Conservation (phyloP, 352 stramenopile species). For the Phytopythium litorale region DNA sequence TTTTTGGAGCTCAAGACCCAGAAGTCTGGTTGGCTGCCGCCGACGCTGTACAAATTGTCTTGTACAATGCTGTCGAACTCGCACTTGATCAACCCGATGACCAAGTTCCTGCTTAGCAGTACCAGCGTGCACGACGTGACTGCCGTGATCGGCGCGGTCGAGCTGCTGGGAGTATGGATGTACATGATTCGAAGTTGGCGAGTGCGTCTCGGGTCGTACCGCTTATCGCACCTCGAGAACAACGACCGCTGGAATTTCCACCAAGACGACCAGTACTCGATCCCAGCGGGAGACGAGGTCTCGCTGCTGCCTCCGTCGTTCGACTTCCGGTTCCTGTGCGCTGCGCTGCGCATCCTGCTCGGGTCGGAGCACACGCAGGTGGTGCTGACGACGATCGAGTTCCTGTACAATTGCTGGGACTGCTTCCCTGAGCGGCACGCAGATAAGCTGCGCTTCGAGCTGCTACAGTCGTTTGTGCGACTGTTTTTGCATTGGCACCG, state of each 20-base stretch:
- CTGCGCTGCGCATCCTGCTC: constrained; percentile 76
- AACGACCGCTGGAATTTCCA: constrained; percentile 91
- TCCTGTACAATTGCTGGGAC: constrained; percentile 90
- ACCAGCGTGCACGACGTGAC: constrained; percentile 87
- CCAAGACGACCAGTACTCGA: constrained; percentile 88
- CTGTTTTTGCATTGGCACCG: constrained; percentile 87
- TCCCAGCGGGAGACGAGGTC: constrained; percentile 82
- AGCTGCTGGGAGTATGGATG: constrained; percentile 88
- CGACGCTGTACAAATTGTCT: constrained; percentile 86
- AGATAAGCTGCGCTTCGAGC: constrained; percentile 81
- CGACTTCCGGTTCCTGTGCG: constrained; percentile 83
- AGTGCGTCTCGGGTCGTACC: constrained; percentile 81
- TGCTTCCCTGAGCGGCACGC: constrained; percentile 86
- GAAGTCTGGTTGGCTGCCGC: constrained; percentile 82
- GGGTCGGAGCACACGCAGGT: constrained; percentile 85
- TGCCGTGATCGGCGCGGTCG: constrained; percentile 80
- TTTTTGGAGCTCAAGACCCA: constrained; percentile 88
- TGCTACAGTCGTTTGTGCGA: constrained; percentile 73
- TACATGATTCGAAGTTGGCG: constrained; percentile 92
- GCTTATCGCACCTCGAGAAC: constrained; percentile 84
- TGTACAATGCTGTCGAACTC: constrained; percentile 89
- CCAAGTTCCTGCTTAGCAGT: constrained; percentile 83
- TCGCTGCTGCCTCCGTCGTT: constrained; percentile 83
- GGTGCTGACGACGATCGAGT: constrained; percentile 82
- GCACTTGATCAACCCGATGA: constrained; percentile 89